Evolutionary conservation across 1,284 basidiomycete genomes (phyloP).

Genomic region (Ceratobasidium sp.): DNA sequence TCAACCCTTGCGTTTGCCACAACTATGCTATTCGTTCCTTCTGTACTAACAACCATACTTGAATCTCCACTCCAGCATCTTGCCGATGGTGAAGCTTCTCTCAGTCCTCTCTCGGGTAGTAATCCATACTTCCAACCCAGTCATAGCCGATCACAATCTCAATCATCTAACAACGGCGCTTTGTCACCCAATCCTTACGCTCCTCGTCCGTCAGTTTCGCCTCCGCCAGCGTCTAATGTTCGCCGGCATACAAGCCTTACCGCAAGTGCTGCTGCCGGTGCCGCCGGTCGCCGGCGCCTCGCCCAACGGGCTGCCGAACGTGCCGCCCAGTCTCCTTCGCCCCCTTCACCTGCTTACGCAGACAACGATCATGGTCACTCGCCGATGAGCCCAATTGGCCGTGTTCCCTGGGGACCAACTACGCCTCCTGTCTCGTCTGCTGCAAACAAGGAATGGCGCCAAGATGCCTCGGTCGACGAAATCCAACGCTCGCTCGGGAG

Average conservation of each 20-base stretch:
- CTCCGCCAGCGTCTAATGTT: constrained; percentile 65
- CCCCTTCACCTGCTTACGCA: constrained; percentile 60
- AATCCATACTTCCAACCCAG: constrained; percentile 55
- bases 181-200: constrained; percentile 55
- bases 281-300: constrained; percentile 40
- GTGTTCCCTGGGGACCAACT: constrained; percentile 26
- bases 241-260: constrained; percentile 80
- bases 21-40: constrained; percentile 28
- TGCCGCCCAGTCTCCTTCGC: constrained; percentile 26
- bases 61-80: constrained; percentile 32
- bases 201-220: constrained; percentile 10
- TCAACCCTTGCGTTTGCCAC: neutral
- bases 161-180: constrained; percentile 65
- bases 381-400: constrained; percentile 33
- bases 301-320: constrained; percentile 14
- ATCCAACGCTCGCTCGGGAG: constrained; percentile 73
- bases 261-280: constrained; percentile 62
- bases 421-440: constrained; percentile 6
- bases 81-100: constrained; percentile 50
- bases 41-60: constrained; percentile 38
- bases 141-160: constrained; percentile 59
- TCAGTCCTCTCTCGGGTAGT: constrained; percentile 58
- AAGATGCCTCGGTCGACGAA: constrained; percentile 64
- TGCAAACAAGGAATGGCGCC: constrained; percentile 45
- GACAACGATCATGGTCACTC: constrained; percentile 39